Percentiles rank a stretch among this genome's conserved stretches.
phyloP scores from a whole-genome alignment of 768 basidiomycete genomes.

The Panaeolus papilionaceus region DNA sequence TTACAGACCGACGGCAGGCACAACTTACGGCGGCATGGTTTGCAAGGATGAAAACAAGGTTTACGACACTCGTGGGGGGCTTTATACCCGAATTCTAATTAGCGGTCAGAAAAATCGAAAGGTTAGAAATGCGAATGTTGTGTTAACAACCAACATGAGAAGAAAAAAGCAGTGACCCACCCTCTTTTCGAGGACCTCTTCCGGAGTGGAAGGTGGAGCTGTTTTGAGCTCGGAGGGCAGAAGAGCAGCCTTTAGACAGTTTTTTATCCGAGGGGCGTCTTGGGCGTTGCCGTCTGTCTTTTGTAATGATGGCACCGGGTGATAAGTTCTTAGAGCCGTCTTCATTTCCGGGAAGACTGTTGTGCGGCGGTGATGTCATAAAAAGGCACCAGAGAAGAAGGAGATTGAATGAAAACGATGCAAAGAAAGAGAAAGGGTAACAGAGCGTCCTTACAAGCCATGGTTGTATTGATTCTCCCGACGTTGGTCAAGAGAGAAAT shows the following conservation, averaged over 20 bases:
- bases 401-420: constrained; percentile 12
- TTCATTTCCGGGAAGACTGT: constrained; percentile 94
- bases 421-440: constrained; percentile 5
- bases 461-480: constrained; percentile 90
- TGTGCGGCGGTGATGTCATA: constrained; percentile 27
- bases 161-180: constrained; percentile 46
- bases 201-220: constrained; percentile 73
- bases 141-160: constrained; percentile 13
- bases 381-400: constrained; percentile 30
- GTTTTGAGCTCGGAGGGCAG: constrained; percentile 72
- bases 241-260: constrained; percentile 83
- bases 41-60: constrained; percentile 83
- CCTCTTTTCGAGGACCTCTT: constrained; percentile 71
- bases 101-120: constrained; percentile 20
- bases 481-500: constrained; percentile 88
- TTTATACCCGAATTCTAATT: constrained; percentile 59
- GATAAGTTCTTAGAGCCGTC: constrained; percentile 87
- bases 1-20: constrained; percentile 14
- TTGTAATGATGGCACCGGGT: constrained; percentile 89
- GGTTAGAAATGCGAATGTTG: constrained; percentile 23
- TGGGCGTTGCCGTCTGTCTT: constrained; percentile 89
- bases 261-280: constrained; percentile 92
- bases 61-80: constrained; percentile 87
- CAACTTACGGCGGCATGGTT: constrained; percentile 75
- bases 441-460: constrained; percentile 68